A percentile compares a stretch with the other conserved stretches of the same genome.
Evolutionary conservation across 2,329 filamentous ascomycete species (phyloP).

Genomic region (Hypoxylon sp.): DNA sequence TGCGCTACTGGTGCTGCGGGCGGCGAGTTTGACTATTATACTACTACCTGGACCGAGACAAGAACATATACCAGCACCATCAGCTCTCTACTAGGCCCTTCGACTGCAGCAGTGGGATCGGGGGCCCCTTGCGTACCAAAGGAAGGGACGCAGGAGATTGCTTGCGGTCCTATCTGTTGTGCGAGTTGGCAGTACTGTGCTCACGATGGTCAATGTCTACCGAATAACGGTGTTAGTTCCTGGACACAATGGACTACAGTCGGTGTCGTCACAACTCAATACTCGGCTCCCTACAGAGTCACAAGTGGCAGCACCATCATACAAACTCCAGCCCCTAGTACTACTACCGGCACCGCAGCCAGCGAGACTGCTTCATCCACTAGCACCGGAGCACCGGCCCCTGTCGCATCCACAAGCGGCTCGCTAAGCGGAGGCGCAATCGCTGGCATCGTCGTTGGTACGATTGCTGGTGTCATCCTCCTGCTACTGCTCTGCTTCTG

Average conservation of each 20-base stretch:
- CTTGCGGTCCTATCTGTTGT: conserved; percentile 80
- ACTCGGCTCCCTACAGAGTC: conserved; percentile 65
- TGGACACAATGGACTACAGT: conserved; percentile 62
- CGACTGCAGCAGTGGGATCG: conserved; percentile 57
- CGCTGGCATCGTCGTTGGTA: conserved; percentile 84
- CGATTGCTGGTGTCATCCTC: conserved; percentile 75
- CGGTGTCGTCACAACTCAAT: conserved; percentile 68
- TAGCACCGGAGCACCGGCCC: conserved; percentile 60
- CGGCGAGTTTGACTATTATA: conserved; percentile 59
- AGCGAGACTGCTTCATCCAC: conserved; percentile 69
- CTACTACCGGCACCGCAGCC: conserved; percentile 68
- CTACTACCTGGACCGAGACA: conserved; percentile 74
- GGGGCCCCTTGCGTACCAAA: conserved; percentile 65
- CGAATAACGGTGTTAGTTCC: conserved; percentile 60
- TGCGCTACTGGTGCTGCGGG: conserved; percentile 58
- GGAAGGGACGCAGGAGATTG: conserved; percentile 66
- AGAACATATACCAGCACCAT: conserved; percentile 72
- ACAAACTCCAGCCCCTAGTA: conserved; percentile 61
- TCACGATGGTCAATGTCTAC: conserved; percentile 69
- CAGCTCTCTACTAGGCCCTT: conserved; percentile 65
- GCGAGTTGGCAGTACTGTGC: conserved; percentile 78
- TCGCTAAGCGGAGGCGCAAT: conserved; percentile 79
- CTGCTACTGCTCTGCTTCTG: conserved; percentile 81
- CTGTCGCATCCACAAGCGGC: conserved; percentile 59
- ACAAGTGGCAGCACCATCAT: conserved; percentile 66